These are phyloP conservation scores for Pulveroboletus ravenelii DNA, from an alignment of 768 basidiomycete genomes.

Conservation along the genomic window DNA sequence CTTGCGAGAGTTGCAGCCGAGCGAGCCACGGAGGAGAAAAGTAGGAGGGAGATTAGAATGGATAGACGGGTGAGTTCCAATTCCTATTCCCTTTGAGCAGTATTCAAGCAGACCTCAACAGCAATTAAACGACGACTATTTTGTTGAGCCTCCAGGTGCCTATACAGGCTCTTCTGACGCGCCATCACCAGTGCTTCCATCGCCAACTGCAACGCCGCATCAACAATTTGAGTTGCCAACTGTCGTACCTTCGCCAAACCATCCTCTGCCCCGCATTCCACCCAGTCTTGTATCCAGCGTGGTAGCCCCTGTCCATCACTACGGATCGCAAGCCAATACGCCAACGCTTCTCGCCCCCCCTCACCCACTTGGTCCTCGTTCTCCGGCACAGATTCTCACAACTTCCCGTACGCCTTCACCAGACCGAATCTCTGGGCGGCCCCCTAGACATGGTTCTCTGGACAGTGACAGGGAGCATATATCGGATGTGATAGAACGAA, in stretches of 20 bases:
- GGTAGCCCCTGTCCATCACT: constrained; percentile 13
- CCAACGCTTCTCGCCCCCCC: constrained; percentile 54
- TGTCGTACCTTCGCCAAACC: constrained; percentile 29
- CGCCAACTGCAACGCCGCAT: constrained; percentile 28
- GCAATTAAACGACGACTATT: constrained; percentile 25
- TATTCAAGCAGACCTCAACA: constrained; percentile 2
- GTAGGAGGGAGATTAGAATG: constrained; percentile 62
- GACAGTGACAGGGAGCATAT: constrained; percentile 23
- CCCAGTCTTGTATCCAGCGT: constrained; percentile 23
- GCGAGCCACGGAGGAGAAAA: constrained; percentile 57
- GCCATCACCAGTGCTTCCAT: constrained; percentile 24
- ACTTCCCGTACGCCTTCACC: constrained; percentile 73
- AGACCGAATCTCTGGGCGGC: constrained; percentile 31
- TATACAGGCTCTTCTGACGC: constrained; percentile 28
- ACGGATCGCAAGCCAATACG: constrained; percentile 25
- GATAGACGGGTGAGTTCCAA: constrained; percentile 54
- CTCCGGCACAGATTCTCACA: constrained; percentile 41
- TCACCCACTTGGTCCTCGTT: constrained; percentile 71
- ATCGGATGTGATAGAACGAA: constrained; percentile 26
- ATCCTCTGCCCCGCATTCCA: constrained; percentile 38
- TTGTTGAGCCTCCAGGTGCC: constrained; percentile 16
- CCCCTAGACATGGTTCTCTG: constrained; percentile 19
- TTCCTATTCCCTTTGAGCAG: constrained; percentile 15
- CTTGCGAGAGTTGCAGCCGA: constrained; percentile 60
- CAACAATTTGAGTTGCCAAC: constrained; percentile 30